Conservation (phyloP, 1,284 basidiomycete species). For the Ganoderma sp. region DNA sequence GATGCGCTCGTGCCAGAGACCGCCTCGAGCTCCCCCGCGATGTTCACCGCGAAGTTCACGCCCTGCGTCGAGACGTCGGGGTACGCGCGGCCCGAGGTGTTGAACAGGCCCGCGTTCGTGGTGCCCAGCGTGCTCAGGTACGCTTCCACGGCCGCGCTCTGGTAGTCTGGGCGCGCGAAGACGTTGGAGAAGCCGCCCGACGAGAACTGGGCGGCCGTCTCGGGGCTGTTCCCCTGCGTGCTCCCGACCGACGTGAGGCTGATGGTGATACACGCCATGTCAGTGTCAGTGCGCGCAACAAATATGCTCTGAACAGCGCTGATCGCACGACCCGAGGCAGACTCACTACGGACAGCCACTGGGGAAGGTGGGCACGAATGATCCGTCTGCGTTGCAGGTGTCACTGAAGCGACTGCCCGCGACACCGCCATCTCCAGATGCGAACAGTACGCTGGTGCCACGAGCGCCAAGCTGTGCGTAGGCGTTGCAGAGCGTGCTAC, state of each 20-base stretch:
- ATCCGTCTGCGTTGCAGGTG: slow-evolving; percentile 40
- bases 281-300: background rate
- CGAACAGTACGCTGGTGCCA: slow-evolving; percentile 66
- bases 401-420: slow-evolving; percentile 60
- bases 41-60: slow-evolving; percentile 35
- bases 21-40: slow-evolving; percentile 41
- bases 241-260: slow-evolving; percentile 67
- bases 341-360: slow-evolving; percentile 58
- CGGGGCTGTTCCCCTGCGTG: slow-evolving; percentile 52
- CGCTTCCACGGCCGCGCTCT: slow-evolving; percentile 42
- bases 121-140: slow-evolving; percentile 40
- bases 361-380: slow-evolving; percentile 75
- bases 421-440: slow-evolving; percentile 69
- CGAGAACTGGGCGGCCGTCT: slow-evolving; percentile 51
- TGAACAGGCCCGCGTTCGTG: slow-evolving; percentile 36
- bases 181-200: slow-evolving; percentile 54
- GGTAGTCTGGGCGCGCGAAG: slow-evolving; percentile 50
- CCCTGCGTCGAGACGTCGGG: slow-evolving; percentile 40
- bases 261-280: slow-evolving; percentile 37
- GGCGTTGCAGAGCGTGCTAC: slow-evolving; percentile 50
- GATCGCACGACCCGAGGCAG: background rate
- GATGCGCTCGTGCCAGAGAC: slow-evolving; percentile 56
- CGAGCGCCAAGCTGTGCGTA: slow-evolving; percentile 66
- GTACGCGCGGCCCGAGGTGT: slow-evolving; percentile 38
- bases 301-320: background rate